phyloP scores from a whole-genome alignment of 176 grass and related monocot genomes.

The Luzula sylvatica region DNA sequence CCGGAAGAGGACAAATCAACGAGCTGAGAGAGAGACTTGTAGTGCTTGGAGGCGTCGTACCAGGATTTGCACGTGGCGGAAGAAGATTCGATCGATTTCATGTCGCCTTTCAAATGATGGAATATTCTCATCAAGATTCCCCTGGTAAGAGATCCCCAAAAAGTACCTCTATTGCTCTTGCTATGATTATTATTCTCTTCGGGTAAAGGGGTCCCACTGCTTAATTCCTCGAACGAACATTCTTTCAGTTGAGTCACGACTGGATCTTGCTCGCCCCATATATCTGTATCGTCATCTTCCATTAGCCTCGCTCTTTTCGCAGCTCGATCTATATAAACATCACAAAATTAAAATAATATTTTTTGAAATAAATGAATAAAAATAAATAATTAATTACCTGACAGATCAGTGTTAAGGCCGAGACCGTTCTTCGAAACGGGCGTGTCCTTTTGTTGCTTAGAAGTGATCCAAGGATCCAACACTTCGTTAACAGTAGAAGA shows the following conservation, averaged over 20 bases:
- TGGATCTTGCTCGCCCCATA: slow-evolving; percentile 44
- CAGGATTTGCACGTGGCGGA: slow-evolving; percentile 66
- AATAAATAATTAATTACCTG: slow-evolving; percentile 17
- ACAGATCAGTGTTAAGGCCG: slow-evolving; percentile 26
- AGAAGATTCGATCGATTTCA: slow-evolving; percentile 76
- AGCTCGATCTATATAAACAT: slow-evolving; percentile 47
- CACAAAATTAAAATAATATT: neutral
- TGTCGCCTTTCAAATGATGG: slow-evolving; percentile 77
- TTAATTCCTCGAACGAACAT: slow-evolving; percentile 74
- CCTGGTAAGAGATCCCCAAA: slow-evolving; percentile 46
- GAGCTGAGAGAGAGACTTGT: slow-evolving; percentile 57
- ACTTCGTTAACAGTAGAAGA: slow-evolving; percentile 93
- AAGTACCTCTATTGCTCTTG: slow-evolving; percentile 14
- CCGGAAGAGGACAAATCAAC: slow-evolving; percentile 77
- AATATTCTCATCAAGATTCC: slow-evolving; percentile 71
- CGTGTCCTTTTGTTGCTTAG: slow-evolving; percentile 84
- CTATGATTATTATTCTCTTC: slow-evolving; percentile 26
- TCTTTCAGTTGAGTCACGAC: slow-evolving; percentile 49
- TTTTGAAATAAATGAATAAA: neutral
- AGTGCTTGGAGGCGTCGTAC: slow-evolving; percentile 50
- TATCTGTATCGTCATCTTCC: slow-evolving; percentile 50
- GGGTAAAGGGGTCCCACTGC: slow-evolving; percentile 23
- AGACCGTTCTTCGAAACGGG: slow-evolving; percentile 45
- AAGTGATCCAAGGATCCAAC: slow-evolving; percentile 93
- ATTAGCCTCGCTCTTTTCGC: slow-evolving; percentile 66